phyloP scores from a whole-genome alignment of 2,329 filamentous ascomycete genomes.

The Botrytis hyacinthi region DNA sequence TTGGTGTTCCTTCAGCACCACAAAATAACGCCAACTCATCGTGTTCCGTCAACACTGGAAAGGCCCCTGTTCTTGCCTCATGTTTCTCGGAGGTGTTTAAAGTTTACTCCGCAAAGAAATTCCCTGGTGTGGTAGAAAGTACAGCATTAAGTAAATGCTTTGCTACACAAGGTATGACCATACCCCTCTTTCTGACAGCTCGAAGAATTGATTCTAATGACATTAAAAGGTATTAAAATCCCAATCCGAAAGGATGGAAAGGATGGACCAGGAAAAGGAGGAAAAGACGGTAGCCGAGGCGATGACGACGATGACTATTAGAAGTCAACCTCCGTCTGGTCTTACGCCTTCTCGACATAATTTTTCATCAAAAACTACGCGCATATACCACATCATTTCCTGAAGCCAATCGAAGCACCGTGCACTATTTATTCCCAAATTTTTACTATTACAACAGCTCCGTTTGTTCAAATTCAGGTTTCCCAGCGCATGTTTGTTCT shows the following conservation, averaged over 20 bases:
- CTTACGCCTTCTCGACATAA: neutral
- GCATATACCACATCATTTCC: neutral
- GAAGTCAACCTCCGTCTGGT: too few relatives aligned
- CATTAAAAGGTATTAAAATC: constrained; percentile 48
- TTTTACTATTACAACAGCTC: neutral
- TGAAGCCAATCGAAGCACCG: neutral
- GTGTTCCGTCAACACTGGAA: constrained; percentile 65
- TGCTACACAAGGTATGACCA: constrained; percentile 83
- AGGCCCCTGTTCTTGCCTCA: constrained; percentile 77
- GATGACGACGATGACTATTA: constrained; percentile 31
- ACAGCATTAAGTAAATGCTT: constrained; percentile 90
- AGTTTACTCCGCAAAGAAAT: constrained; percentile 96
- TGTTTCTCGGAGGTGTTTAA: constrained; percentile 88
- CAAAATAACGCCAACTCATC: constrained; percentile 38
- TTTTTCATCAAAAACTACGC: neutral
- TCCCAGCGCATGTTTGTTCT: neutral
- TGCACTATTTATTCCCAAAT: neutral
- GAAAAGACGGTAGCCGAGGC: constrained; percentile 33
- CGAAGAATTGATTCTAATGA: neutral
- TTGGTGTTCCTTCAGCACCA: constrained; percentile 51
- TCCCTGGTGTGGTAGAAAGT: constrained; percentile 94
- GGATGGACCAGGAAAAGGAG: constrained; percentile 53
- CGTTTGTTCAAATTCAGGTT: neutral
- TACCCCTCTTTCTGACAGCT: neutral
- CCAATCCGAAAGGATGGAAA: constrained; percentile 93